Conservation (phyloP, 202 grass and related monocot species). For the Carex arenaria region DNA sequence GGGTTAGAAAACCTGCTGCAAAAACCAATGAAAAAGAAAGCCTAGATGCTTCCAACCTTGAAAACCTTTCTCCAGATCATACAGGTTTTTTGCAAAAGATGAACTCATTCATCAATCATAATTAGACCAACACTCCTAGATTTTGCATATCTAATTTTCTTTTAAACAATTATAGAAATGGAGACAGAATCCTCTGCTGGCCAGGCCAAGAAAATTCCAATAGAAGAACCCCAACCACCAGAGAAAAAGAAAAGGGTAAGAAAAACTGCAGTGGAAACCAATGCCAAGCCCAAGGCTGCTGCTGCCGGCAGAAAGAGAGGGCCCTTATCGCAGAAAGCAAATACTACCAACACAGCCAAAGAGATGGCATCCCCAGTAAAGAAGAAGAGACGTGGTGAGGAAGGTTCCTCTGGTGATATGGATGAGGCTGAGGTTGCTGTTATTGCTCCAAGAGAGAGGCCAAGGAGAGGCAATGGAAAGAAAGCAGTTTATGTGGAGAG, state of each 20-base stretch:
- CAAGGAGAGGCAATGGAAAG: constrained; percentile 27
- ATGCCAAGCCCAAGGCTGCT: constrained; percentile 3
- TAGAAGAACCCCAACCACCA: not conserved
- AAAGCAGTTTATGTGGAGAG: constrained; percentile 31
- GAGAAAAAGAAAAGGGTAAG: constrained; percentile 21
- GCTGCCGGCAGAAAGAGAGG: constrained; percentile 25
- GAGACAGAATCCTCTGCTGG: not conserved
- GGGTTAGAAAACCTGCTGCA: constrained; percentile 15
- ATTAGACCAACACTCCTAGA: not conserved
- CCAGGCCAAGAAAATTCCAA: not conserved
- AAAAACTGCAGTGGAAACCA: constrained; percentile 19
- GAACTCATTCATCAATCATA: not conserved
- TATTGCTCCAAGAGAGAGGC: constrained; percentile 14
- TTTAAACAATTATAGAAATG: constrained; percentile 3
- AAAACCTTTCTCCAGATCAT: constrained; percentile 19
- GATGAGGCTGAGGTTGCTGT: not conserved
- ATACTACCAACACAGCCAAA: not conserved
- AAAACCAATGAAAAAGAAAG: constrained; percentile 11
- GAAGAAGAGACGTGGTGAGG: constrained; percentile 13
- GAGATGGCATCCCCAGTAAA: constrained; percentile 17
- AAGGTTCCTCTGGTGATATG: not conserved
- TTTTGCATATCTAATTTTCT: constrained; percentile 4
- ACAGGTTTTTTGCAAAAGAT: too few species aligned
- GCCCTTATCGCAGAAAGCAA: not conserved
- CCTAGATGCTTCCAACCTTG: constrained; percentile 28